These are phyloP conservation scores for Plasmodium blacklocki DNA, from an alignment of 169 alveolate species.

Conservation along the genomic window DNA sequence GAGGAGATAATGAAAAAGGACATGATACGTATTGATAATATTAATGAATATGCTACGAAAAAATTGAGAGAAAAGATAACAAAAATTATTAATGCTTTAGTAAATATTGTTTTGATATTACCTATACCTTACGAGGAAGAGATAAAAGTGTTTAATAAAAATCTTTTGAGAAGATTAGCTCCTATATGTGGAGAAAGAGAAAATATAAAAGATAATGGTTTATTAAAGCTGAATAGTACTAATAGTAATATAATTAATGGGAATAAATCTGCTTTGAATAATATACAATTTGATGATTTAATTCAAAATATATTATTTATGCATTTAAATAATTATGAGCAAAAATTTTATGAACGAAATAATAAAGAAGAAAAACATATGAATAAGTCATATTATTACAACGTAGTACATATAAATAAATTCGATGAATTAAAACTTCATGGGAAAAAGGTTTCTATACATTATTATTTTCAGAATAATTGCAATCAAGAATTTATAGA, in stretches of 20 bases:
- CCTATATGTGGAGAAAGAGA: slow-evolving; percentile 73
- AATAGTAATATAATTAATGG: slow-evolving; percentile 20
- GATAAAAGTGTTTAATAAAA: slow-evolving; percentile 29
- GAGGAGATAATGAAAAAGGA: slow-evolving; percentile 20
- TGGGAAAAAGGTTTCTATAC: slow-evolving; percentile 41
- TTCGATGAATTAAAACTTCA: slow-evolving; percentile 49
- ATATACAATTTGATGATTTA: slow-evolving; percentile 42
- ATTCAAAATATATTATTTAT: slow-evolving; percentile 57
- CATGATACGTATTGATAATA: slow-evolving; percentile 8
- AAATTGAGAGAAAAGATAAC: slow-evolving; percentile 20
- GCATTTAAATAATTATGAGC: slow-evolving; percentile 67
- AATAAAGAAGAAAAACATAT: slow-evolving; percentile 3
- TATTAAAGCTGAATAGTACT: slow-evolving; percentile 32
- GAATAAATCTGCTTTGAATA: slow-evolving; percentile 4
- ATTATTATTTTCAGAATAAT: slow-evolving; percentile 48
- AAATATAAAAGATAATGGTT: slow-evolving; percentile 41
- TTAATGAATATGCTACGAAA: slow-evolving; percentile 30
- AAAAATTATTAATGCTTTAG: slow-evolving; percentile 43
- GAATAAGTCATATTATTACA: slow-evolving; percentile 17
- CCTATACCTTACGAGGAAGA: slow-evolving; percentile 69
- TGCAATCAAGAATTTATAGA: slow-evolving; percentile 36
- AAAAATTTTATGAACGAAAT: slow-evolving; percentile 67
- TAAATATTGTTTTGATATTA: slow-evolving; percentile 50
- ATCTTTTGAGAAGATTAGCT: slow-evolving; percentile 57
- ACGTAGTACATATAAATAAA: slow-evolving; percentile 53